A percentile compares a stretch with the other conserved stretches of the same genome.
phyloP scores from a whole-genome alignment of 495 filamentous ascomycete species.

The Trichoderma reesei region DNA sequence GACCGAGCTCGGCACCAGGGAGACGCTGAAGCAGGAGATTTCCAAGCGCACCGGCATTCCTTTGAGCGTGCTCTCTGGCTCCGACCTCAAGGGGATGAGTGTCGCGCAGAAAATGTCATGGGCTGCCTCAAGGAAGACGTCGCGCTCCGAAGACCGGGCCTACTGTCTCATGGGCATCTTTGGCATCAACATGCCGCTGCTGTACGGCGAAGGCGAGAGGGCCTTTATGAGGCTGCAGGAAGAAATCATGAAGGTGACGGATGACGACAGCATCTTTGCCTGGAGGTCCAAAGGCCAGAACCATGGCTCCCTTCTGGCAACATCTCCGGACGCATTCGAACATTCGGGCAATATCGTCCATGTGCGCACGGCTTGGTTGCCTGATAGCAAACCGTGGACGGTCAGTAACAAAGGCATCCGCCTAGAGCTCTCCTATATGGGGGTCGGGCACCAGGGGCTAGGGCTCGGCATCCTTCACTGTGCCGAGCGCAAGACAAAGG shows the following conservation, averaged over 20 bases:
- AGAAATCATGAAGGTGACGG: slow-evolving; percentile 18
- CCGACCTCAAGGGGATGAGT: neutral
- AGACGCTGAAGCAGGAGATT: slow-evolving; percentile 16
- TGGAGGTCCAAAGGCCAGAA: slow-evolving; percentile 6
- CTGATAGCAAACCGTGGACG: neutral
- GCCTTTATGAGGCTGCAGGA: slow-evolving; percentile 20
- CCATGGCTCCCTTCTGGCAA: neutral
- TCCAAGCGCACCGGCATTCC: slow-evolving; percentile 25
- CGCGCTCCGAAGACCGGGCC: slow-evolving; percentile 27
- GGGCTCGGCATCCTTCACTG: neutral
- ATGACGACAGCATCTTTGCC: slow-evolving; percentile 20
- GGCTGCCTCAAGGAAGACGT: slow-evolving; percentile 25
- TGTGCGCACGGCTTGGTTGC: neutral
- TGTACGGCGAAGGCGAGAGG: slow-evolving; percentile 33
- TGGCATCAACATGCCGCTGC: slow-evolving; percentile 33
- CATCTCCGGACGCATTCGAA: neutral
- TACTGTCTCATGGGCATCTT: slow-evolving; percentile 38
- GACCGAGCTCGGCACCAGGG: slow-evolving; percentile 22
- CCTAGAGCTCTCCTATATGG: neutral
- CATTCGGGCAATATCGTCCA: neutral
- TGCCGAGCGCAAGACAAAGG: neutral
- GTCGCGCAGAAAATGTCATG: slow-evolving; percentile 32
- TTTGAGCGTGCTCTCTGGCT: slow-evolving; percentile 11
- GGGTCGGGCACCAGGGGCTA: neutral
- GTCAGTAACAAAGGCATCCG: neutral